phyloP scores from a whole-genome alignment of 352 stramenopile genomes.

The Globisporangium okanoganense region DNA sequence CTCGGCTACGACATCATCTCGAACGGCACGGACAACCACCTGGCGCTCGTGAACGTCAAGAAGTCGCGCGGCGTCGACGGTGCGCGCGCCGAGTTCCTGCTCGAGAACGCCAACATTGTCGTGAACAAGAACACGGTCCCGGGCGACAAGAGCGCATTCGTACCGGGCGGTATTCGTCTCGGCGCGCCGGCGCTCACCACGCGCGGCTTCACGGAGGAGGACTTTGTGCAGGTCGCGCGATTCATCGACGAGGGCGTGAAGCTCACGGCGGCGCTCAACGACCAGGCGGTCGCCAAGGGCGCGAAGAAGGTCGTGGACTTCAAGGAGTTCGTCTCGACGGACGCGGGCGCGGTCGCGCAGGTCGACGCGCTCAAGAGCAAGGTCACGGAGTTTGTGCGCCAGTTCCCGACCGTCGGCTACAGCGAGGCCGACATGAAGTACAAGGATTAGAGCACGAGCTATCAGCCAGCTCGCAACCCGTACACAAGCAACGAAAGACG shows the following conservation, averaged over 20 bases:
- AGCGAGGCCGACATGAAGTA: constrained; percentile 92
- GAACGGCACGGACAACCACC: constrained; percentile 98
- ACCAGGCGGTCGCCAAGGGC: constrained; percentile 88
- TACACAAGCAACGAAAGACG: neutral
- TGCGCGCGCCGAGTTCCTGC: constrained; percentile 94
- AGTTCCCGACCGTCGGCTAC: constrained; percentile 97
- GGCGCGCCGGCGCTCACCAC: constrained; percentile 95
- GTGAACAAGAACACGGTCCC: constrained; percentile 99
- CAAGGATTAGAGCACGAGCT: constrained; percentile 47
- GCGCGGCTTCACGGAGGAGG: constrained; percentile 93
- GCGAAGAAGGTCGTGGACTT: constrained; percentile 94
- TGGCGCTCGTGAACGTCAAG: constrained; percentile 97
- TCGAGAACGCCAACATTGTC: constrained; percentile 97
- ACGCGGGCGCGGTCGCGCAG: constrained; percentile 47
- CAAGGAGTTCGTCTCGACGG: constrained; percentile 70
- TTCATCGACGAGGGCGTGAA: constrained; percentile 95
- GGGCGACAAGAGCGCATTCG: constrained; percentile 96
- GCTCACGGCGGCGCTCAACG: constrained; percentile 91
- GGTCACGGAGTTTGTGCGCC: constrained; percentile 92
- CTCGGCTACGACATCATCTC: constrained; percentile 96
- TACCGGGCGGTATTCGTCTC: constrained; percentile 96
- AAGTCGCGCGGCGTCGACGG: constrained; percentile 91
- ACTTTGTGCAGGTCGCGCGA: constrained; percentile 93
- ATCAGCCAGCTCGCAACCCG: neutral
- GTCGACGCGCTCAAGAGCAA: constrained; percentile 81